phyloP scores from a whole-genome alignment of 495 filamentous ascomycete species.

The Astrothelium subdiscretum region DNA sequence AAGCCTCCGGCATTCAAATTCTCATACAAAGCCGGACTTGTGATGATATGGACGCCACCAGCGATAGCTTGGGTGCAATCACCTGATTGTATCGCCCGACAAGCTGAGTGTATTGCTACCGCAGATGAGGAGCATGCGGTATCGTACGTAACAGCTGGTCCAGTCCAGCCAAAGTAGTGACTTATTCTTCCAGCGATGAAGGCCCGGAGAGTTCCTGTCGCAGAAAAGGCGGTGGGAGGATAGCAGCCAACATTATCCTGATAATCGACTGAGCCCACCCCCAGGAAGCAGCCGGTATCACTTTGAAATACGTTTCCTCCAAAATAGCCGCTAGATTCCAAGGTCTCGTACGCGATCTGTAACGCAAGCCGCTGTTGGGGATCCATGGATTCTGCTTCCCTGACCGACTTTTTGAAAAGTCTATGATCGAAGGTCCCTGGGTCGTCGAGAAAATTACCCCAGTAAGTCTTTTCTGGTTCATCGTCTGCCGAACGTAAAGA shows the following conservation, averaged over 20 bases:
- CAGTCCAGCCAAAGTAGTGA: conserved; percentile 30
- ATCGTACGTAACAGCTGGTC: conserved; percentile 7
- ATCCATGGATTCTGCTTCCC: conserved; percentile 31
- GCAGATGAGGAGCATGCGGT: conserved; percentile 18
- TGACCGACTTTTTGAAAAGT: conserved; percentile 32
- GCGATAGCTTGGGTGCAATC: conserved; percentile 13
- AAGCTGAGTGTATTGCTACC: conserved; percentile 15
- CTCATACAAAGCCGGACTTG: conserved; percentile 11
- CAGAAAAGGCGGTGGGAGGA: neutral
- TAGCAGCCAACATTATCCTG: conserved; percentile 6
- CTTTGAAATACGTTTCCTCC: conserved; percentile 15
- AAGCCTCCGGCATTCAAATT: conserved; percentile 14
- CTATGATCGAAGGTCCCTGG: conserved; percentile 26
- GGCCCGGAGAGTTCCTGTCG: conserved; percentile 9
- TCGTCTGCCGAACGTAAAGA: neutral
- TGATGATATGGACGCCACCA: conserved; percentile 20
- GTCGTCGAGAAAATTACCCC: neutral
- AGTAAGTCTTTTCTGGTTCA: neutral
- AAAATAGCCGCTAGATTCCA: conserved; percentile 27
- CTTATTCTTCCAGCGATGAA: conserved; percentile 27
- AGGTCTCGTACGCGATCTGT: conserved; percentile 29
- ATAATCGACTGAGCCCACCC: conserved; percentile 24
- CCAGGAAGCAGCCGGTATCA: conserved; percentile 26
- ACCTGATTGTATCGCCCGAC: conserved; percentile 4
- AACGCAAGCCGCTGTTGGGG: conserved; percentile 28